These are phyloP conservation scores for Arachis hypogaea DNA, from an alignment of 306 rosid genomes.

Conservation along the genomic window DNA sequence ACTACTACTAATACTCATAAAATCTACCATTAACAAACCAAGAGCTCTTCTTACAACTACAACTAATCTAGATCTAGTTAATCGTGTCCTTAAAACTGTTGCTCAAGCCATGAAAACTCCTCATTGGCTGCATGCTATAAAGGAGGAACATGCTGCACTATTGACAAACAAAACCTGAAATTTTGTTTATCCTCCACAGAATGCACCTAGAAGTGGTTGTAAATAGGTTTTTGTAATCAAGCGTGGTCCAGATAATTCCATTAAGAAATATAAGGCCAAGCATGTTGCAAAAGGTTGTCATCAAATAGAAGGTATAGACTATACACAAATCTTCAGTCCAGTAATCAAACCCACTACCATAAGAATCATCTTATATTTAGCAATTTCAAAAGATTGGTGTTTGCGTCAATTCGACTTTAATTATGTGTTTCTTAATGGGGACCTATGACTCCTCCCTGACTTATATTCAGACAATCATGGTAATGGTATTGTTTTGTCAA, in stretches of 20 bases:
- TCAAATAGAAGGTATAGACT: neutral
- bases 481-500: no score
- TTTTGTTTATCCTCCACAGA: no score
- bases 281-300: neutral
- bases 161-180: neutral
- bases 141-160: neutral
- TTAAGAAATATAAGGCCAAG: neutral
- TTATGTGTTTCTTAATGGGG: neutral
- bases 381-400: neutral
- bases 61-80: no score
- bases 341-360: neutral
- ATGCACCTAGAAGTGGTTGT: neutral
- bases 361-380: neutral
- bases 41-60: no score
- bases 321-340: neutral
- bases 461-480: no score
- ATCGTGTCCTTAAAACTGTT: no score
- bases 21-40: no score
- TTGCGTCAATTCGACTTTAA: neutral
- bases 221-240: slow-evolving; percentile 1
- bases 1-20: no score
- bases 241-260: neutral
- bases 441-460: neutral
- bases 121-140: neutral
- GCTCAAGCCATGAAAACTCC: neutral